Conservation (phyloP, 2,329 filamentous ascomycete genomes). For the Rhinocladiella similis region DNA sequence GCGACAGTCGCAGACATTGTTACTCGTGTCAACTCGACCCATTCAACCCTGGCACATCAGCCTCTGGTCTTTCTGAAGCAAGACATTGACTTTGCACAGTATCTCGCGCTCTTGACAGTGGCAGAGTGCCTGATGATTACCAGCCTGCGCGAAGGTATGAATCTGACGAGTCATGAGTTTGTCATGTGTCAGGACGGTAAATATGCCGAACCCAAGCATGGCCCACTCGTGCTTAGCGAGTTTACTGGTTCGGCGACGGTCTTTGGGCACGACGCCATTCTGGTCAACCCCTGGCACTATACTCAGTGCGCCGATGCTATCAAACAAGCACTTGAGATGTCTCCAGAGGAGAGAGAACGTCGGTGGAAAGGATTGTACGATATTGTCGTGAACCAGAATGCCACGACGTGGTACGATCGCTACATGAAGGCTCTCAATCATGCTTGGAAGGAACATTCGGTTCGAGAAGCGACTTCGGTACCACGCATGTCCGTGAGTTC, state of each 20-base stretch:
- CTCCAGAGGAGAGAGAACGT: slow-evolving; percentile 67
- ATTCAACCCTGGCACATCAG: slow-evolving; percentile 88
- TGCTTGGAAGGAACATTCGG: slow-evolving; percentile 80
- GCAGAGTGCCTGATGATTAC: slow-evolving; percentile 94
- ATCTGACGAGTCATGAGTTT: slow-evolving; percentile 91
- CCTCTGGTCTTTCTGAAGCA: slow-evolving; percentile 93
- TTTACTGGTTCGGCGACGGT: slow-evolving; percentile 90
- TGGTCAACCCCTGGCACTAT: slow-evolving; percentile 96
- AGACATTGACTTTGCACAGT: slow-evolving; percentile 89
- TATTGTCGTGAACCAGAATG: slow-evolving; percentile 78
- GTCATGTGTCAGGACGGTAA: slow-evolving; percentile 88
- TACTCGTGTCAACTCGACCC: slow-evolving; percentile 86
- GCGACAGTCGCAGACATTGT: slow-evolving; percentile 91
- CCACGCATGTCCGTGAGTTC: slow-evolving; percentile 74
- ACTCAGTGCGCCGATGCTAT: slow-evolving; percentile 84
- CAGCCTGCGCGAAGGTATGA: slow-evolving; percentile 95
- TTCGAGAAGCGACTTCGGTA: slow-evolving; percentile 80
- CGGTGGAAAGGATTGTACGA: slow-evolving; percentile 75
- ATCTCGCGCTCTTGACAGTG: slow-evolving; percentile 84
- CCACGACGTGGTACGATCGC: slow-evolving; percentile 79
- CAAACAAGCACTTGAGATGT: slow-evolving; percentile 79
- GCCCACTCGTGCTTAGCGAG: slow-evolving; percentile 87
- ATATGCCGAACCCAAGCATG: slow-evolving; percentile 72
- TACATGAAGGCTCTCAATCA: slow-evolving; percentile 70
- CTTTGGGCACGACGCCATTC: slow-evolving; percentile 77